Conservation (phyloP, 2,329 filamentous ascomycete species). For the Cladosporium cucumerinum region DNA sequence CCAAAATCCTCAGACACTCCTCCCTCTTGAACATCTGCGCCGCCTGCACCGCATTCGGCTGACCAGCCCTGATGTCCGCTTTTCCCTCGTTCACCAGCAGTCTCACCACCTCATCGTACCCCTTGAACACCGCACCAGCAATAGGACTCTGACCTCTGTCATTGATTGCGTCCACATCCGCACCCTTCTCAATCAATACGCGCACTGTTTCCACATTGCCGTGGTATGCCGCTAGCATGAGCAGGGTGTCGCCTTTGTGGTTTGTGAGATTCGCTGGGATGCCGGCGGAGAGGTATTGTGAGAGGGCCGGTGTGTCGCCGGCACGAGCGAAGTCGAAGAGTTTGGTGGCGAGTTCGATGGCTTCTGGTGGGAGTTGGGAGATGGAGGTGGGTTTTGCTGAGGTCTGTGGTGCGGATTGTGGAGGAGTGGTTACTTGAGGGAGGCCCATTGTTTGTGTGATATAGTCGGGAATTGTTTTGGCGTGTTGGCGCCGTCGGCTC, state of each 20-base stretch:
- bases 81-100: slow-evolving; percentile 42
- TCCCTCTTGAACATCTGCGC: slow-evolving; percentile 47
- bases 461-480: not conserved
- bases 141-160: slow-evolving; percentile 66
- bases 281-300: slow-evolving; percentile 62
- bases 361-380: slow-evolving; percentile 53
- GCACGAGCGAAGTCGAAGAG: slow-evolving; percentile 65
- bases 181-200: slow-evolving; percentile 60
- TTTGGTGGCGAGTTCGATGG: slow-evolving; percentile 61
- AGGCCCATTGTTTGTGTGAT: slow-evolving; percentile 8
- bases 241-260: slow-evolving; percentile 67
- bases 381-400: not conserved
- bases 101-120: slow-evolving; percentile 62
- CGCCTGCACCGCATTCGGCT: slow-evolving; percentile 46
- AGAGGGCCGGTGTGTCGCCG: slow-evolving; percentile 57
- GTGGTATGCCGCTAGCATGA: slow-evolving; percentile 72
- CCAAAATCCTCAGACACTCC: slow-evolving; percentile 35
- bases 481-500: not conserved
- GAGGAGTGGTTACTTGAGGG: slow-evolving; percentile 5
- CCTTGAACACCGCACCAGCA: slow-evolving; percentile 71
- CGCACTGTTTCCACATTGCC: slow-evolving; percentile 60
- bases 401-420: not conserved
- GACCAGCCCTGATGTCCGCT: slow-evolving; percentile 41
- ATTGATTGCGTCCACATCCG: slow-evolving; percentile 66
- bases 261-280: slow-evolving; percentile 69